A percentile compares a stretch with the other conserved stretches of the same genome.
These are phyloP conservation scores for Sporormia fimetaria DNA, from an alignment of 495 filamentous ascomycete species.

Conservation along the genomic window DNA sequence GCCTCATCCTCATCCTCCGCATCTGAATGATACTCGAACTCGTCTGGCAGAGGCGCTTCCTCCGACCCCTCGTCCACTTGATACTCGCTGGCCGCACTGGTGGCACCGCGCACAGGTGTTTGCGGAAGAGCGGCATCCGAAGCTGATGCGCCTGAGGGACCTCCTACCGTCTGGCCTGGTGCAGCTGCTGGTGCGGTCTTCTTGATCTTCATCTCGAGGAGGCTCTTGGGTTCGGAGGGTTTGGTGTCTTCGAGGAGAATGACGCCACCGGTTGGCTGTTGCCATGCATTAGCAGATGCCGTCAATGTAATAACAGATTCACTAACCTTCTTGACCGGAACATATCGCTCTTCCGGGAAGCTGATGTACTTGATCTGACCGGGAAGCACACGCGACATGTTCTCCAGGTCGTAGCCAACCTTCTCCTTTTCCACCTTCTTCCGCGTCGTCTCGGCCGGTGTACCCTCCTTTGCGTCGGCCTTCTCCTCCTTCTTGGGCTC, in stretches of 20 bases:
- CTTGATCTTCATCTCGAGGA: conserved; percentile 78
- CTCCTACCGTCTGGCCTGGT: conserved; percentile 33
- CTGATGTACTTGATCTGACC: conserved; percentile 90
- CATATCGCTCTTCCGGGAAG: conserved; percentile 74
- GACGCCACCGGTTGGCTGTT: conserved; percentile 87
- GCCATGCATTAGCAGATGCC: conserved; percentile 29
- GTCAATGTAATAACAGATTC: conserved; percentile 6
- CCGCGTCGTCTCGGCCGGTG: conserved; percentile 41
- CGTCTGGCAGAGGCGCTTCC: conserved; percentile 65
- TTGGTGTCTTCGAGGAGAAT: conserved; percentile 80
- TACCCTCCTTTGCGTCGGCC: conserved; percentile 37
- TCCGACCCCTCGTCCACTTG: conserved; percentile 80
- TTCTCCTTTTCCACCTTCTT: conserved; percentile 95
- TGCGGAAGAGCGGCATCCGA: conserved; percentile 22
- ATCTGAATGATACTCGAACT: conserved; percentile 68
- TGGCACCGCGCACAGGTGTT: not conserved
- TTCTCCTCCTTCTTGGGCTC: conserved; percentile 44
- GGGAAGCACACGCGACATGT: conserved; percentile 91
- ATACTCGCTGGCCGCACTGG: conserved; percentile 21
- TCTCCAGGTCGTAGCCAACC: conserved; percentile 88
- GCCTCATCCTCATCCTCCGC: conserved; percentile 14
- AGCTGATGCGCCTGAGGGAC: conserved; percentile 33
- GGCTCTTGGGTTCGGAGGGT: conserved; percentile 61
- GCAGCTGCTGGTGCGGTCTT: conserved; percentile 47
- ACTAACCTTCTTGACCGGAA: conserved; percentile 88